These are phyloP conservation scores for Chaetomiaceae sp. DNA, from an alignment of 2,329 filamentous ascomycete species.

Conservation along the genomic window DNA sequence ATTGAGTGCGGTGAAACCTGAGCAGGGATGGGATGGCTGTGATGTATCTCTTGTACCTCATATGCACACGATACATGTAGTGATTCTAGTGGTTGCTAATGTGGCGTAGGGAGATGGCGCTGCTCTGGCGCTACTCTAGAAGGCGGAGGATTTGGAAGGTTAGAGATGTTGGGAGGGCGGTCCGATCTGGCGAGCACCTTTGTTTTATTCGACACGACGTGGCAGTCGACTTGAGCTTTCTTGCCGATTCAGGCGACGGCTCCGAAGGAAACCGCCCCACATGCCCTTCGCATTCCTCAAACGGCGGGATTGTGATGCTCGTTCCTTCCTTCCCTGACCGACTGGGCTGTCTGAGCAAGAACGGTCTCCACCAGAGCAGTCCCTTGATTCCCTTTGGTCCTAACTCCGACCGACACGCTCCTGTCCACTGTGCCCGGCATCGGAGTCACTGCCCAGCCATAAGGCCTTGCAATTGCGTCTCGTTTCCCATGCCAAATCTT, in stretches of 20 bases:
- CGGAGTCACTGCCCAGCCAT: background rate
- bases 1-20: too few relatives aligned
- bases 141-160: too few relatives aligned
- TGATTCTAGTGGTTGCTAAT: too few relatives aligned
- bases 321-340: background rate
- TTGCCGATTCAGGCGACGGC: conserved; percentile 2
- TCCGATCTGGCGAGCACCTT: too few relatives aligned
- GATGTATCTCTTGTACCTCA: too few relatives aligned
- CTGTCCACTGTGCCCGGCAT: background rate
- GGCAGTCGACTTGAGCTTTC: too few relatives aligned
- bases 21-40: background rate
- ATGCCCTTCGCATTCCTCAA: background rate
- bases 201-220: background rate
- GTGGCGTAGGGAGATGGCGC: too few relatives aligned
- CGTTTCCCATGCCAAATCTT: background rate
- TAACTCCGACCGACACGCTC: background rate
- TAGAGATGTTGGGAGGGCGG: too few relatives aligned
- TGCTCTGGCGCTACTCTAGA: too few relatives aligned
- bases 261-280: conserved; percentile 1
- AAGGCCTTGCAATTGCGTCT: background rate
- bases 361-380: background rate
- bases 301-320: background rate
- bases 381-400: background rate
- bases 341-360: background rate
- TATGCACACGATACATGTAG: too few relatives aligned